A percentile compares a stretch with the other conserved stretches of the same genome.
Evolutionary conservation across 495 filamentous ascomycete genomes (phyloP).

Genomic region (Amphirosellinia nigrospora): DNA sequence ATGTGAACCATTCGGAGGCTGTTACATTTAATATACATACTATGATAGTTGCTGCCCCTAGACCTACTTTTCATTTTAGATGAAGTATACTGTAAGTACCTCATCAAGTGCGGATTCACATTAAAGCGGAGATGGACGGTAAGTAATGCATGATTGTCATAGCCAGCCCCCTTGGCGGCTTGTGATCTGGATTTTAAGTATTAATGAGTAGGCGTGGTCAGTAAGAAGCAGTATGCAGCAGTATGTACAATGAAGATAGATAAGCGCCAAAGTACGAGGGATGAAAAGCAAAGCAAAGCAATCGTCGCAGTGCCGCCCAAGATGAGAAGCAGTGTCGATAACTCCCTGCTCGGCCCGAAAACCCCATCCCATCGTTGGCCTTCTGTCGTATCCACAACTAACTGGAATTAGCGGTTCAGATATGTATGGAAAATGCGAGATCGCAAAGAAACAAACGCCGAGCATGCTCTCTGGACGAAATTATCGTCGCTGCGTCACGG

Average conservation of each 20-base stretch:
- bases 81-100: too few relatives aligned
- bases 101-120: background rate
- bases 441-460: slow-evolving; percentile 22
- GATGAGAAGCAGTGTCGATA: background rate
- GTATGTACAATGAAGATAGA: slow-evolving; percentile 22
- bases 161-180: slow-evolving; percentile 5
- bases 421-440: slow-evolving; percentile 10
- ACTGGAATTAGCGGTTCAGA: background rate
- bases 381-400: slow-evolving; percentile 12
- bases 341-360: slow-evolving; percentile 3
- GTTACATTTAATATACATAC: background rate
- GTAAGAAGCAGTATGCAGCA: slow-evolving; percentile 10
- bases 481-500: slow-evolving; percentile 2
- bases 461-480: slow-evolving; percentile 16
- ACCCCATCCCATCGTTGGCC: background rate
- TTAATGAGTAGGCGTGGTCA: slow-evolving; percentile 24
- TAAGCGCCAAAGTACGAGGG: background rate
- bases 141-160: background rate
- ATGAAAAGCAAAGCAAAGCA: background rate
- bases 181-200: slow-evolving; percentile 16
- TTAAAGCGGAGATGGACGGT: background rate
- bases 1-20: background rate
- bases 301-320: background rate
- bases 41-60: background rate
- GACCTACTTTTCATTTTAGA: background rate